phyloP scores from a whole-genome alignment of 2,329 filamentous ascomycete genomes.

The Calonectria ilicicola region DNA sequence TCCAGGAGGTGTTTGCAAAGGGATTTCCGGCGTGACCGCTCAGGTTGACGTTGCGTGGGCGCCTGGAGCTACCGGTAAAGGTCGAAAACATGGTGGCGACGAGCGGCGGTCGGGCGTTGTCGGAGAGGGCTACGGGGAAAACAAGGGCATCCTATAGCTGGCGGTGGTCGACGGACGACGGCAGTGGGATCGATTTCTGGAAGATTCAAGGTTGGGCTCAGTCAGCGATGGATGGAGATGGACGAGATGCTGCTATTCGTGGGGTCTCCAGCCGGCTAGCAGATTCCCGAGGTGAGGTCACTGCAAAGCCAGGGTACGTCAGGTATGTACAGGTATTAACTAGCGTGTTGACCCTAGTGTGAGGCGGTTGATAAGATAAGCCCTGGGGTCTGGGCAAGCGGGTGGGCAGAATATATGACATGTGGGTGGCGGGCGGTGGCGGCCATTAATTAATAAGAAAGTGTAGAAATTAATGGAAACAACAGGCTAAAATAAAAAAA shows the following conservation, averaged over 20 bases:
- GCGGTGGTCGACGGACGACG: constrained; percentile 8
- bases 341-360: not conserved
- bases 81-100: constrained; percentile 81
- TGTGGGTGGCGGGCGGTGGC: not conserved
- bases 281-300: constrained; percentile 39
- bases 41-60: constrained; percentile 92
- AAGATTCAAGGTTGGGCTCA: constrained; percentile 42
- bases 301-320: constrained; percentile 16
- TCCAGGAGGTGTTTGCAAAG: constrained; percentile 75
- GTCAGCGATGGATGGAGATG: constrained; percentile 36
- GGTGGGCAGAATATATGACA: not conserved
- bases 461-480: not conserved
- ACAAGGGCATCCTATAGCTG: constrained; percentile 28
- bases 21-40: constrained; percentile 87
- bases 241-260: constrained; percentile 35
- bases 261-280: constrained; percentile 34
- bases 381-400: not conserved
- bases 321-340: constrained; percentile 1
- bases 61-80: constrained; percentile 89
- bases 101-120: constrained; percentile 19
- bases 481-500: not conserved
- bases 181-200: constrained; percentile 37
- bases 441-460: not conserved
- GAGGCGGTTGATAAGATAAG: constrained; percentile 25
- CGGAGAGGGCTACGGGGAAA: constrained; percentile 19